A percentile compares a stretch with the other conserved stretches of the same genome.
Conservation (phyloP, 495 filamentous ascomycete genomes). For the Staphylotrichum longicolle region DNA sequence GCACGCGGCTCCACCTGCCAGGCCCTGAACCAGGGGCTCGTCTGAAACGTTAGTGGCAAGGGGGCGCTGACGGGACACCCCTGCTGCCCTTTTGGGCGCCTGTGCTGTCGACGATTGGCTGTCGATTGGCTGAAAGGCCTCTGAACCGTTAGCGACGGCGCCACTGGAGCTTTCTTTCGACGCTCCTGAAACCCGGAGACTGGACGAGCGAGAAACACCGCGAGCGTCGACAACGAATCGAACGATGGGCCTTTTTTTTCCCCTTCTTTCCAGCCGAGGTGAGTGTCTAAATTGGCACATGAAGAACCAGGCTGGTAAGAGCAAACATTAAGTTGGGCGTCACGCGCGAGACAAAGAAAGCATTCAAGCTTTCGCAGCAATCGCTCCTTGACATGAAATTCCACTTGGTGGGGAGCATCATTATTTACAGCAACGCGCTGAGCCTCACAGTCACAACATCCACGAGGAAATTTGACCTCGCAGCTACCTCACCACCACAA, state of each 20-base stretch:
- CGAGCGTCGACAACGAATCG: neutral
- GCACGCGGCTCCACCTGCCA: neutral
- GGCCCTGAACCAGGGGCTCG: conserved; percentile 1
- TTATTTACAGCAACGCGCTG: no score
- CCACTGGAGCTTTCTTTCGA: conserved; percentile 13
- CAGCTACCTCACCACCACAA: no score
- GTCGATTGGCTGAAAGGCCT: conserved; percentile 20
- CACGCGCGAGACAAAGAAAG: no score
- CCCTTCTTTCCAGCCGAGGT: neutral
- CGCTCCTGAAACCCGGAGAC: conserved; percentile 15
- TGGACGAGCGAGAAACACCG: neutral
- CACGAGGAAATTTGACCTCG: no score
- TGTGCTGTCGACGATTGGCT: conserved; percentile 14
- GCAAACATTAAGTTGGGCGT: no score
- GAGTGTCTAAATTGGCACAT: no score
- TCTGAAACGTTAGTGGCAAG: conserved; percentile 34
- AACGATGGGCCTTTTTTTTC: neutral
- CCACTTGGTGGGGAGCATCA: no score
- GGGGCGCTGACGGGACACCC: conserved; percentile 16
- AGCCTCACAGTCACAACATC: no score
- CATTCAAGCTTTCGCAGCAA: no score
- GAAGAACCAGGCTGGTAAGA: no score
- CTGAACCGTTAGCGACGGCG: conserved; percentile 5
- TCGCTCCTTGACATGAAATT: no score
- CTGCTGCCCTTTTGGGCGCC: conserved; percentile 21